Evolutionary conservation across 129 eudicot genomes (phyloP).

Genomic region (Scalesia atractyloides): DNA sequence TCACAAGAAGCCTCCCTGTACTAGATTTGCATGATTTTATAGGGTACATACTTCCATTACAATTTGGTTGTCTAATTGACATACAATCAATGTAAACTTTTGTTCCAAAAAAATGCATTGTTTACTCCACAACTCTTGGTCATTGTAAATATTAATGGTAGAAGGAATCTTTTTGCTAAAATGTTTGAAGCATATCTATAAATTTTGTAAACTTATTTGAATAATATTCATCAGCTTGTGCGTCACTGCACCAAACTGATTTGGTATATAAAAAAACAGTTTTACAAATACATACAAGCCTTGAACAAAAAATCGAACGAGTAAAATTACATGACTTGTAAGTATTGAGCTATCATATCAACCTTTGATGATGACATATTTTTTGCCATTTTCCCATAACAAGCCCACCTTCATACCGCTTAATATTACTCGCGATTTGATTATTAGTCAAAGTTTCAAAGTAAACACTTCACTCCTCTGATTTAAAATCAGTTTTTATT

Average conservation of each 20-base stretch:
- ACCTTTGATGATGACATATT: not conserved
- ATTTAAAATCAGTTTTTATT: not conserved
- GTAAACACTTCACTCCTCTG: constrained; percentile 1
- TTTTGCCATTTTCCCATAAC: not conserved
- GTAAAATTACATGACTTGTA: not conserved
- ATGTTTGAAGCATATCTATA: not conserved
- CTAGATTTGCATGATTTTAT: not conserved
- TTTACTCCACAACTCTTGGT: not conserved
- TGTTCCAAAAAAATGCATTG: not conserved
- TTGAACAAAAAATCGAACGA: not conserved
- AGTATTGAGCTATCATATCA: not conserved
- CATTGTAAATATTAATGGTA: not conserved
- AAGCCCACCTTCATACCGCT: not conserved
- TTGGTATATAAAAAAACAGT: not conserved
- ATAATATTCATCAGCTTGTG: not conserved
- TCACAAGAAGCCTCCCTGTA: not conserved
- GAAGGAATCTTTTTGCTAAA: not conserved
- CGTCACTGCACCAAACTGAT: not conserved
- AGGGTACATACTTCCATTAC: not conserved
- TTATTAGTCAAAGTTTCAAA: not conserved
- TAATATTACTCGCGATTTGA: not conserved
- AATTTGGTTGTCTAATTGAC: not conserved
- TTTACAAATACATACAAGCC: not conserved
- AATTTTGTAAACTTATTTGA: not conserved
- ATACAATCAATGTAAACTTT: not conserved